A percentile compares a stretch with the other conserved stretches of the same genome.
Conservation (phyloP, 495 filamentous ascomycete species). For the Copromyces sp. region DNA sequence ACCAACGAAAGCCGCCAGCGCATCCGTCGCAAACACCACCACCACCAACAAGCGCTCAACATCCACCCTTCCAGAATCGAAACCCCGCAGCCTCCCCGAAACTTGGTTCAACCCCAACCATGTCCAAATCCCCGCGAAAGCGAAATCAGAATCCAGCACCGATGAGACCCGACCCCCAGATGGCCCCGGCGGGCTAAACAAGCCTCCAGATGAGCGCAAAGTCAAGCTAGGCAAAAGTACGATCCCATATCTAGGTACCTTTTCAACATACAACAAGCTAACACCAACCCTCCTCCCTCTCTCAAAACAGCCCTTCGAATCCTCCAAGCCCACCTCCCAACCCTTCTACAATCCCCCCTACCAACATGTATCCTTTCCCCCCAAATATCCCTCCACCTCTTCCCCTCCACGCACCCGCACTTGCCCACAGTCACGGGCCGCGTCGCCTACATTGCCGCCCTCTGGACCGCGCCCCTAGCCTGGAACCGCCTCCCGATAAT, state of each 20-base stretch:
- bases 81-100: conserved; percentile 1
- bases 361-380: conserved; percentile 83
- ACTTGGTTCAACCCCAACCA: conserved; percentile 1
- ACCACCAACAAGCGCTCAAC: conserved; percentile 8
- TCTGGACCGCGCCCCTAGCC: conserved; percentile 91
- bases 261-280: neutral
- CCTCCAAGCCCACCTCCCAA: conserved; percentile 79
- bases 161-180: conserved; percentile 3
- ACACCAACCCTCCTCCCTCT: neutral
- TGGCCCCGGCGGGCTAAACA: conserved; percentile 8
- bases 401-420: conserved; percentile 92
- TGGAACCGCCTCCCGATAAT: conserved; percentile 88
- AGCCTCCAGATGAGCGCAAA: conserved; percentile 61
- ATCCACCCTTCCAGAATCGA: neutral
- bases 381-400: conserved; percentile 84
- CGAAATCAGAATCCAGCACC: neutral
- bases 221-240: conserved; percentile 84
- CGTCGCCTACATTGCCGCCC: conserved; percentile 80
- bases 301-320: conserved; percentile 58
- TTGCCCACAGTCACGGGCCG: conserved; percentile 84
- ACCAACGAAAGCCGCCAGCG: conserved; percentile 1
- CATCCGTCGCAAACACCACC: conserved; percentile 4
- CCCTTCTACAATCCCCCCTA: conserved; percentile 70
- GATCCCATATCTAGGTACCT: conserved; percentile 15
- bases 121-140: neutral